A percentile compares a stretch with the other conserved stretches of the same genome.
Conservation (phyloP, 192 early-diverging fungal species). For the Gigaspora rosea region DNA sequence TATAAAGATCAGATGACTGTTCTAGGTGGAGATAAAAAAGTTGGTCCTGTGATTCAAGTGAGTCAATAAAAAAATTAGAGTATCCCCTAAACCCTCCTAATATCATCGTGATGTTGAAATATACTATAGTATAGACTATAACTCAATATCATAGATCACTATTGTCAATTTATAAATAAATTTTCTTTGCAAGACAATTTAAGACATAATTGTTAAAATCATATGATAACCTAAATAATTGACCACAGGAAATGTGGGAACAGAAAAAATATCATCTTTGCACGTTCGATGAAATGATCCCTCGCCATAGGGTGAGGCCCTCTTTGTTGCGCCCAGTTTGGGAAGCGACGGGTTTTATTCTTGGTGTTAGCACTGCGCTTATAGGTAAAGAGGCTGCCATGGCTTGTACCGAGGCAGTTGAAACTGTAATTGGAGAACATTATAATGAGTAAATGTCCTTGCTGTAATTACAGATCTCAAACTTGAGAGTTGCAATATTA, state of each 20-base stretch:
- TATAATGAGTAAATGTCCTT: conserved; percentile 81
- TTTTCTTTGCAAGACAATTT: neutral
- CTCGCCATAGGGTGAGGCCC: conserved; percentile 79
- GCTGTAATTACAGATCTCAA: too few species aligned
- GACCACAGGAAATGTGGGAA: conserved; percentile 85
- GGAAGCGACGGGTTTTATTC: conserved; percentile 80
- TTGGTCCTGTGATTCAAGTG: conserved; percentile 71
- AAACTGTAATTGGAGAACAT: conserved; percentile 93
- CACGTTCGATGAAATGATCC: conserved; percentile 77
- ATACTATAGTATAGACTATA: too few species aligned
- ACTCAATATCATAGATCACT: too few species aligned
- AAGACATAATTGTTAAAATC: neutral
- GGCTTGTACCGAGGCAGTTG: conserved; percentile 99
- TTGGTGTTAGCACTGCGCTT: conserved; percentile 85
- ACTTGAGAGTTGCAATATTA: too few species aligned
- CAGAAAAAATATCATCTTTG: conserved; percentile 87
- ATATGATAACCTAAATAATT: neutral
- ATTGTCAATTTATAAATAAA: neutral
- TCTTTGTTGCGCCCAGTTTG: conserved; percentile 84
- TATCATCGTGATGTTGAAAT: too few species aligned
- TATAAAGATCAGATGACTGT: conserved; percentile 94
- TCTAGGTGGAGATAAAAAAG: conserved; percentile 65
- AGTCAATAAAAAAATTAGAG: neutral
- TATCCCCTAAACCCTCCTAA: too few species aligned
- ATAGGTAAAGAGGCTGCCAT: conserved; percentile 95